Conservation (phyloP, 805 yeast species). For the Pichia occidentalis region DNA sequence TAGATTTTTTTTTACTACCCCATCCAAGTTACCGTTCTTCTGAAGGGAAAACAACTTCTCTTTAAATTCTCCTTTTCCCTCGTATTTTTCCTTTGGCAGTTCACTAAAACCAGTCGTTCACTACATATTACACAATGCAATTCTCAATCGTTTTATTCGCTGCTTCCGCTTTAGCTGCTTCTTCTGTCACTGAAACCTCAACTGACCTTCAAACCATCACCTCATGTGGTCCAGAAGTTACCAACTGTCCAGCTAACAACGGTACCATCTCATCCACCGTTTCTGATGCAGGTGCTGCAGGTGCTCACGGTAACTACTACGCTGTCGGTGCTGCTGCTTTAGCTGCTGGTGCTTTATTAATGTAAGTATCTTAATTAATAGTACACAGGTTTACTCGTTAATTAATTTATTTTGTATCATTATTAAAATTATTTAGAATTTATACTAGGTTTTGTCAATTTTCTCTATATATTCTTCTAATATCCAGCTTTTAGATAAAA, state of each 20-base stretch:
- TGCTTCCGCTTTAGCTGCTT: conserved; percentile 30
- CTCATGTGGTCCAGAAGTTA: conserved; percentile 33
- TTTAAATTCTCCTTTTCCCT: conserved; percentile 1
- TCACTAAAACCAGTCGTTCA: conserved; percentile 17
- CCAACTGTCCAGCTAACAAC: conserved; percentile 24
- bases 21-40: too few species aligned
- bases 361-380: conserved; percentile 16
- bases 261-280: conserved; percentile 24
- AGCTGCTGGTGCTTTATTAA: conserved; percentile 29
- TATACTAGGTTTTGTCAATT: too few species aligned
- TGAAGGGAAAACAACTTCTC: too few species aligned
- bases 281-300: conserved; percentile 4
- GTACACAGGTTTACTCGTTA: too few species aligned
- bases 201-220: conserved; percentile 34
- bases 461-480: too few species aligned
- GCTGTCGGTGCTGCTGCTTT: conserved; percentile 31
- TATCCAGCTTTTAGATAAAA: too few species aligned
- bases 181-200: conserved; percentile 26
- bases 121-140: conserved; percentile 34
- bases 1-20: too few species aligned
- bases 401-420: too few species aligned
- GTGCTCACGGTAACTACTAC: conserved; percentile 21
- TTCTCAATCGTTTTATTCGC: conserved; percentile 34
- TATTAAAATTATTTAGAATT: too few species aligned
- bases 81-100: conserved; percentile 4